phyloP scores from a whole-genome alignment of 2,329 filamentous ascomycete species.

The Paecilomyces niveus region DNA sequence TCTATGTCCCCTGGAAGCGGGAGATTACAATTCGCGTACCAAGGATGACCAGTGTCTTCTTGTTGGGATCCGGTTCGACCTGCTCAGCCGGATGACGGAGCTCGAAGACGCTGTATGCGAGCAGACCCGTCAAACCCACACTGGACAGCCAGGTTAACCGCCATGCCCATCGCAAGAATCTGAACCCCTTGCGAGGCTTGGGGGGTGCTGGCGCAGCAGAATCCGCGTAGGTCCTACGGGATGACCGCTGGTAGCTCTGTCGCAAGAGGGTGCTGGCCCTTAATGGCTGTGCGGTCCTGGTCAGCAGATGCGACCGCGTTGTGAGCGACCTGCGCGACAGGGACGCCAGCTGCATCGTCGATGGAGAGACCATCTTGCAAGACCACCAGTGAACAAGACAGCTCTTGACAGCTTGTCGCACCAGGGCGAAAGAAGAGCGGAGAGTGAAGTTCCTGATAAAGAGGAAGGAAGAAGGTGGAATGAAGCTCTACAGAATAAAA shows the following conservation, averaged over 20 bases:
- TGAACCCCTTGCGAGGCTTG: conserved; percentile 55
- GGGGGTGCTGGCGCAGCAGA: conserved; percentile 26
- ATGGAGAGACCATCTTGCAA: conserved; percentile 22
- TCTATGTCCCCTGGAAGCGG: not conserved
- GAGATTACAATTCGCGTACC: conserved; percentile 49
- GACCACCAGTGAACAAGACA: conserved; percentile 26
- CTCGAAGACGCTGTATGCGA: conserved; percentile 75
- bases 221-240: conserved; percentile 47
- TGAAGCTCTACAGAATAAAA: not conserved
- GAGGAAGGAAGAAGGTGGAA: not conserved
- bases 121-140: conserved; percentile 61
- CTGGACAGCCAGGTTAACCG: conserved; percentile 70
- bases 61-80: conserved; percentile 67
- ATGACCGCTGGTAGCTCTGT: conserved; percentile 26
- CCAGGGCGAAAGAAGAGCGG: not conserved
- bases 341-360: conserved; percentile 27
- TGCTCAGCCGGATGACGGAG: conserved; percentile 78
- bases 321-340: conserved; percentile 31
- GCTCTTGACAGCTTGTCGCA: conserved; percentile 18
- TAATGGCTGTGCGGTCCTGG: conserved; percentile 19
- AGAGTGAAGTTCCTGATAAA: not conserved
- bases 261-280: conserved; percentile 14
- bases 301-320: conserved; percentile 14
- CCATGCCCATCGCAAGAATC: conserved; percentile 72
- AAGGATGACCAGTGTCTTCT: conserved; percentile 95